A percentile compares a stretch with the other conserved stretches of the same genome.
Evolutionary conservation across 2,329 filamentous ascomycete genomes (phyloP).

Genomic region (Orbilia ellipsospora): DNA sequence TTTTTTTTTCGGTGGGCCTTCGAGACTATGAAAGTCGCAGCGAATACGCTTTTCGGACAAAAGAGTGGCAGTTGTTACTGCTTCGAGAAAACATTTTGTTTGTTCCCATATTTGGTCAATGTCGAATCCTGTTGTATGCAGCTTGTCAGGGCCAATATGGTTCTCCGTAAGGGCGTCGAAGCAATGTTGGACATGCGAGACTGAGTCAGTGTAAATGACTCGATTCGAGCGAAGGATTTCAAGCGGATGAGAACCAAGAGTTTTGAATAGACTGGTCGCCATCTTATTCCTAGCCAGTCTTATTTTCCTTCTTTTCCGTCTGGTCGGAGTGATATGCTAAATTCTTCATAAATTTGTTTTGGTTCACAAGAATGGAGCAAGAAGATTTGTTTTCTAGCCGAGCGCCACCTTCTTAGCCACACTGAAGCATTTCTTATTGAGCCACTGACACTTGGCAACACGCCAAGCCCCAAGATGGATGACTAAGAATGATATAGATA

Average conservation of each 20-base stretch:
- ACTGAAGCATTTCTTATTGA: too few relatives aligned
- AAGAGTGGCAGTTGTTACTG: conserved; percentile 29
- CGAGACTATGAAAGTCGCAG: background rate
- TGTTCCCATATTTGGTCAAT: conserved; percentile 95
- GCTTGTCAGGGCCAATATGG: conserved; percentile 64
- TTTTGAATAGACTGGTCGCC: background rate
- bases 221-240: conserved; percentile 11
- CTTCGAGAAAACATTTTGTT: conserved; percentile 67
- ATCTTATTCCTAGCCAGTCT: background rate
- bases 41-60: background rate
- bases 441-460: too few relatives aligned
- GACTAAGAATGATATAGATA: too few relatives aligned
- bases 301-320: too few relatives aligned
- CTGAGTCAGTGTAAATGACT: conserved; percentile 12
- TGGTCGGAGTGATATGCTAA: too few relatives aligned
- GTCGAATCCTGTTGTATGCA: conserved; percentile 88
- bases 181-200: conserved; percentile 9
- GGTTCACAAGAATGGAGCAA: too few relatives aligned
- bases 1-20: background rate
- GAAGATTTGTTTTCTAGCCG: too few relatives aligned
- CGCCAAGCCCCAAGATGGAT: too few relatives aligned
- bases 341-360: too few relatives aligned
- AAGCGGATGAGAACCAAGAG: background rate
- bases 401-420: too few relatives aligned
- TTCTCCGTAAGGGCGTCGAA: conserved; percentile 13